Evolutionary conservation across 1,284 basidiomycete genomes (phyloP), one percentile per base, ranked within the genome.

Genomic region (Ganoderma sinense): DNA sequence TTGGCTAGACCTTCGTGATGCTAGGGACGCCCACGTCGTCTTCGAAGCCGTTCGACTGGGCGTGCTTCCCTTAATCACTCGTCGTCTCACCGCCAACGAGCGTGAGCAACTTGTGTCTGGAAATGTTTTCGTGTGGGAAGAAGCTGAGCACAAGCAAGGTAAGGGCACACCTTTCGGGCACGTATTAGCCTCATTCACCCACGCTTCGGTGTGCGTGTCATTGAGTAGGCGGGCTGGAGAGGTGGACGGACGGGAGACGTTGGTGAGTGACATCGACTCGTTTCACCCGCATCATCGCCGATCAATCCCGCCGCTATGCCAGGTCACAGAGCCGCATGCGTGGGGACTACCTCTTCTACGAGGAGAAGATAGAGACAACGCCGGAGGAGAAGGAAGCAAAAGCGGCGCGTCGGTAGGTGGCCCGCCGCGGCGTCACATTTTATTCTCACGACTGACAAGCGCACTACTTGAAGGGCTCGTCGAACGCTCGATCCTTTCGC

Each of bases 321-420:
- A 93, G 92, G 92, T 93, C 91, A 0, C 92, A 93, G 77, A 93
- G 92, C 79, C 82, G 91, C 69, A 92, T 93, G 91, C 84, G 91
- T n/a, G 91, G 91, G 10, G 92, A 92, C 77, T 93, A 91, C 77
- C 82, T 93, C 11, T 92, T 91, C 77, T 93, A 93, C 73, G 92
- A 94, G 77, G 92, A 93, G 77, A 93, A 93, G 76, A 88, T 93
- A 56, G 91, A 91, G 74, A 90, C 88, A 0, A 93, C 91, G 0
- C 87, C 90, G 71, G 92, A 91, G 73, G 91, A 93, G 77, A 88
- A 88, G 70, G 90, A 91, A 74, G 88, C 89, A 0, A 93, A 93
- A 75, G 91, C 91, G 64, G 89, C 88, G 31, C 82, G 92, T 75
- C 85, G 91, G 91, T 92, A 69, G 68, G 80, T 75, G 43, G 11